Percentiles rank a stretch among this genome's conserved stretches.
Evolutionary conservation across 2,329 filamentous ascomycete genomes (phyloP).

Genomic region (Paraphaeosphaeria sporulosa): DNA sequence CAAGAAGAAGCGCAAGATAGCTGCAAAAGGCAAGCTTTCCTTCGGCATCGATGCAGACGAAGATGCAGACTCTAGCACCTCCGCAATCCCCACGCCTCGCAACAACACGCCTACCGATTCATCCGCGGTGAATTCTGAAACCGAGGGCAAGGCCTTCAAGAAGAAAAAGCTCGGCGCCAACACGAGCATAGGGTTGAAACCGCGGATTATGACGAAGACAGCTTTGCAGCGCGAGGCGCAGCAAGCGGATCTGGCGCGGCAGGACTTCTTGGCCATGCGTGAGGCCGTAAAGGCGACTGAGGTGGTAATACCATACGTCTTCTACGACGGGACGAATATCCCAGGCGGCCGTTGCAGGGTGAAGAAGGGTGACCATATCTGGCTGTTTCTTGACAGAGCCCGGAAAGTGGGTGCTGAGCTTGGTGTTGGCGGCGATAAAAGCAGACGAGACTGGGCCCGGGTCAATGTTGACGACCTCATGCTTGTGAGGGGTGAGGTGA

Average conservation of each 20-base stretch:
- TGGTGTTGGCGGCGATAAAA: conserved; percentile 73
- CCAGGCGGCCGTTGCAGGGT: conserved; percentile 84
- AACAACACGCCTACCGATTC: conserved; percentile 48
- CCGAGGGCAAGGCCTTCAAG: conserved; percentile 51
- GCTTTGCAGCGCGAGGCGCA: conserved; percentile 80
- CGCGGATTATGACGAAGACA: conserved; percentile 79
- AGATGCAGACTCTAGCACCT: conserved; percentile 58
- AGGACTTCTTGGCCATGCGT: conserved; percentile 83
- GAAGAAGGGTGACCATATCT: conserved; percentile 91
- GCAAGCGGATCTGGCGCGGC: conserved; percentile 75
- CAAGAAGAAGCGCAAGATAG: conserved; percentile 65
- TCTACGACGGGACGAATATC: conserved; percentile 92
- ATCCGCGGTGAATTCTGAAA: conserved; percentile 43
- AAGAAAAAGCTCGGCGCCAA: conserved; percentile 67
- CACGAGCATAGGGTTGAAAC: conserved; percentile 62
- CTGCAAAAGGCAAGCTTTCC: conserved; percentile 68
- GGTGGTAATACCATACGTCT: conserved; percentile 91
- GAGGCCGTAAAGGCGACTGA: conserved; percentile 88
- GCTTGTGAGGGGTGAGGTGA: conserved; percentile 87
- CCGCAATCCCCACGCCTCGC: conserved; percentile 49
- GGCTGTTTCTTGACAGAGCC: conserved; percentile 92
- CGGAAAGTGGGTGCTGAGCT: conserved; percentile 87
- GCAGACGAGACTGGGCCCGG: conserved; percentile 84
- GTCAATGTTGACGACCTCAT: conserved; percentile 96
- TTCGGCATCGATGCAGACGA: conserved; percentile 76